Conservation (phyloP, 2,329 filamentous ascomycete genomes). For the Alternaria dauci region DNA sequence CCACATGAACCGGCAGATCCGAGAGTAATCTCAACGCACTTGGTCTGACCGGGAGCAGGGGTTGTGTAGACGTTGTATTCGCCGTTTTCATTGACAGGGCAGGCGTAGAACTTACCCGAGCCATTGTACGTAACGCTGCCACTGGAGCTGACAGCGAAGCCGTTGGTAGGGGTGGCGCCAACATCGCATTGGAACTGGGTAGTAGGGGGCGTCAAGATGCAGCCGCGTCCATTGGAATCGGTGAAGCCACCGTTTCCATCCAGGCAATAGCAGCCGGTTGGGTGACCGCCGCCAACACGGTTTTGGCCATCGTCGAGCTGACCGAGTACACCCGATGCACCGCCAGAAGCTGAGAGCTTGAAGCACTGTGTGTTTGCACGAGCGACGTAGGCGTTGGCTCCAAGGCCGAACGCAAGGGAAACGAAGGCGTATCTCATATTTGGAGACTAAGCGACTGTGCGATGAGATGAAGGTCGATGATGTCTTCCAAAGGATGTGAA, state of each 20-base stretch:
- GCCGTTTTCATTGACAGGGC: conserved; percentile 63
- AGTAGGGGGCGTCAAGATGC: conserved; percentile 68
- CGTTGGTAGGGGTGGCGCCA: conserved; percentile 57
- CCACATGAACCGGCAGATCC: conserved; percentile 34
- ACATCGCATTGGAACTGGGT: conserved; percentile 69
- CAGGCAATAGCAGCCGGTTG: conserved; percentile 63
- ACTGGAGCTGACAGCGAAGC: conserved; percentile 65
- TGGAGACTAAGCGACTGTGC: conserved; percentile 8
- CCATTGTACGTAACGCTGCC: conserved; percentile 63
- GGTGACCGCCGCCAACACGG: conserved; percentile 62
- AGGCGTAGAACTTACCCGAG: conserved; percentile 66
- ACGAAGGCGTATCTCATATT: conserved; percentile 36
- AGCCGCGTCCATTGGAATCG: conserved; percentile 65
- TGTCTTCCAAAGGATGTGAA: conserved; percentile 2
- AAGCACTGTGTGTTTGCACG: conserved; percentile 30
- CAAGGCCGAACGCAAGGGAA: conserved; percentile 30
- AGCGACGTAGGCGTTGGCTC: conserved; percentile 34
- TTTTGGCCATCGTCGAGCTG: conserved; percentile 70
- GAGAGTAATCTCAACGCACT: conserved; percentile 62
- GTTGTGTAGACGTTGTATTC: conserved; percentile 65
- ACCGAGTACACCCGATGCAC: conserved; percentile 61
- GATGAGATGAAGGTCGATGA: neutral
- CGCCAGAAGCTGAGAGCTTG: conserved; percentile 30
- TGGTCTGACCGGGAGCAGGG: conserved; percentile 53
- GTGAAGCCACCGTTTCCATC: conserved; percentile 59